These are phyloP conservation scores for Rhodosporidiobolus sp. DNA, from an alignment of 768 basidiomycete species.

Conservation along the genomic window DNA sequence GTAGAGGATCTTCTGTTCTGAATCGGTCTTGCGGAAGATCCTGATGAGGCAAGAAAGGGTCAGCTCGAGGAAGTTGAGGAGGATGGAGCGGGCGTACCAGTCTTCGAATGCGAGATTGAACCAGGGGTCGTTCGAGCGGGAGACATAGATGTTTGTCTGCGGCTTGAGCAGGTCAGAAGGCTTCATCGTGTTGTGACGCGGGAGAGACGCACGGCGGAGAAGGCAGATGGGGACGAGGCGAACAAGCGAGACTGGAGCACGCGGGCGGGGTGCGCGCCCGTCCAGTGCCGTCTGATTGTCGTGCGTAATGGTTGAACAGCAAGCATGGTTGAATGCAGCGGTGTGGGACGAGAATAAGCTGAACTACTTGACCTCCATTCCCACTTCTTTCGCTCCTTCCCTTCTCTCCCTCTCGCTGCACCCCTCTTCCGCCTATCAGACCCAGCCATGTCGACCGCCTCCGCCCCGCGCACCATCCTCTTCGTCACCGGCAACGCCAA, in stretches of 20 bases:
- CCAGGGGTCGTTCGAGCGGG: constrained; percentile 73
- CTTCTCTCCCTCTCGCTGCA: no score
- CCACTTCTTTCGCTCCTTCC: not conserved
- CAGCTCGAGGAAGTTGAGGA: constrained; percentile 3
- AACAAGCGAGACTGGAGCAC: not conserved
- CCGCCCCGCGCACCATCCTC: constrained; percentile 20
- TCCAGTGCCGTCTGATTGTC: no score
- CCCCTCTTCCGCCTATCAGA: not conserved
- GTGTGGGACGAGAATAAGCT: no score
- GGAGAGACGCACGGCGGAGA: not conserved
- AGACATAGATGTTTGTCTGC: constrained; percentile 54
- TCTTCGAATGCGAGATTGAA: constrained; percentile 90
- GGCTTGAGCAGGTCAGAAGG: no score
- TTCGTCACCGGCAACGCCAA: constrained; percentile 94
- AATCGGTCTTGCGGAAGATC: constrained; percentile 74
- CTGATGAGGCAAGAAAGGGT: constrained; percentile 49
- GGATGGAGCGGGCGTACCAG: constrained; percentile 58
- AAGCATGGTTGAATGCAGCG: not conserved
- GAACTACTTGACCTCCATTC: not conserved
- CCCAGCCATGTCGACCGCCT: not conserved
- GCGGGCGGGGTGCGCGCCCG: not conserved
- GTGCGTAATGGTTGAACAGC: not conserved
- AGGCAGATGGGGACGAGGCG: not conserved
- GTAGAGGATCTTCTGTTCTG: constrained; percentile 68
- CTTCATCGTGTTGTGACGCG: not conserved